phyloP scores from a whole-genome alignment of 345 rosid species.

The Mercurialis annua region DNA sequence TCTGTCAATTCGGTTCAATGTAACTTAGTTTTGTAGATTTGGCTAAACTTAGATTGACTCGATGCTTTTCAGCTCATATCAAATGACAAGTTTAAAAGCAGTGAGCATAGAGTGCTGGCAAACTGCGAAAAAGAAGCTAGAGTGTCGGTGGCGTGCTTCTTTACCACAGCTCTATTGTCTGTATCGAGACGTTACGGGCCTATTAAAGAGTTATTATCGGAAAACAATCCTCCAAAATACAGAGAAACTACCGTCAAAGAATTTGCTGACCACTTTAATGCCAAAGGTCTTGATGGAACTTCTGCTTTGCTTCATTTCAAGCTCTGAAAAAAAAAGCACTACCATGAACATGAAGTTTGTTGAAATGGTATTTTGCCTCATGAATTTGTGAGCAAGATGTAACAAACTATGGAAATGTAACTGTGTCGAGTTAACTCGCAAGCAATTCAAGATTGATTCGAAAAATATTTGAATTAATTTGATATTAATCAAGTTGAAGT shows the following conservation, averaged over 20 bases:
- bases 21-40: neutral
- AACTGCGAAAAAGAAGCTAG: conserved; percentile 38
- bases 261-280: conserved; percentile 9
- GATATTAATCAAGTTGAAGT: no score
- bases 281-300: conserved; percentile 40
- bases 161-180: conserved; percentile 13
- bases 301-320: conserved; percentile 37
- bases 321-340: conserved; percentile 7
- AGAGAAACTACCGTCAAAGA: conserved; percentile 29
- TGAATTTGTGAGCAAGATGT: no score
- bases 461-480: no score
- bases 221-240: conserved; percentile 35
- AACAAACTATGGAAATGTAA: no score
- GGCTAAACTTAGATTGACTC: no score
- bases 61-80: conserved; percentile 35
- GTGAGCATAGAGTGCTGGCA: conserved; percentile 48
- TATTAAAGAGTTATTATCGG: conserved; percentile 40
- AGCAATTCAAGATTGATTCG: no score
- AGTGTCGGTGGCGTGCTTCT: conserved; percentile 42
- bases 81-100: conserved; percentile 45
- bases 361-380: no score
- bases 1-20: no score
- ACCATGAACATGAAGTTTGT: no score
- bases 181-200: conserved; percentile 32
- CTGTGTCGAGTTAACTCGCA: no score